Evolutionary conservation across 768 basidiomycete species (phyloP).

Genomic region (Calocera cornea): DNA sequence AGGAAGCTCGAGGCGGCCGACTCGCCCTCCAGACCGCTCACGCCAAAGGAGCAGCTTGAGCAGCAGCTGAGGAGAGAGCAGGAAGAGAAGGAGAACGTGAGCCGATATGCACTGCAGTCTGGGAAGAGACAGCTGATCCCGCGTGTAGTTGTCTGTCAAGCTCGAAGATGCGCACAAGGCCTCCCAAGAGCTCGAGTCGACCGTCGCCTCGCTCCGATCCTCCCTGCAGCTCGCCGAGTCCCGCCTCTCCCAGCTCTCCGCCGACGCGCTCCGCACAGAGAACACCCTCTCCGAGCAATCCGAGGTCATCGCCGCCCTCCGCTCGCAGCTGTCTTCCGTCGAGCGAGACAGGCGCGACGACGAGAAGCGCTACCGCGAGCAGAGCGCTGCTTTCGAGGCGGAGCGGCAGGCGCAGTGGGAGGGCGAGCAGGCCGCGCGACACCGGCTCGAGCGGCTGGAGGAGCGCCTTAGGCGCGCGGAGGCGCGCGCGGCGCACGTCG

Average conservation of each 20-base stretch:
- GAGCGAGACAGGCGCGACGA: constrained; percentile 81
- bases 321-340: constrained; percentile 65
- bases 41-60: not conserved
- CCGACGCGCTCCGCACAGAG: constrained; percentile 70
- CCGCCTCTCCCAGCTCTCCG: constrained; percentile 64
- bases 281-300: constrained; percentile 67
- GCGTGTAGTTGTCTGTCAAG: not conserved
- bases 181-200: not conserved
- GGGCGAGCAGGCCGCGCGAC: constrained; percentile 50
- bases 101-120: not conserved
- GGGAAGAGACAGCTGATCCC: not conserved
- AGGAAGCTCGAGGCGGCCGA: not conserved
- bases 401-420: constrained; percentile 88
- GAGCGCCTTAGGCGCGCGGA: constrained; percentile 3
- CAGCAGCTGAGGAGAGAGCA: not conserved
- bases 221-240: constrained; percentile 54
- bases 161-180: not conserved
- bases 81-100: constrained; percentile 1
- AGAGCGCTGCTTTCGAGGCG: constrained; percentile 80
- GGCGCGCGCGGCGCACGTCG: not conserved
- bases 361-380: constrained; percentile 74
- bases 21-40: not conserved
- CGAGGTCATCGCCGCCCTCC: constrained; percentile 70
- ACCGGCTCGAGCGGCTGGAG: constrained; percentile 5
- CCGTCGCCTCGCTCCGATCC: constrained; percentile 22